Base-by-base conservation (phyloP, 2,329 filamentous ascomycete genomes). In the Pochonia chlamydosporia region DNA sequence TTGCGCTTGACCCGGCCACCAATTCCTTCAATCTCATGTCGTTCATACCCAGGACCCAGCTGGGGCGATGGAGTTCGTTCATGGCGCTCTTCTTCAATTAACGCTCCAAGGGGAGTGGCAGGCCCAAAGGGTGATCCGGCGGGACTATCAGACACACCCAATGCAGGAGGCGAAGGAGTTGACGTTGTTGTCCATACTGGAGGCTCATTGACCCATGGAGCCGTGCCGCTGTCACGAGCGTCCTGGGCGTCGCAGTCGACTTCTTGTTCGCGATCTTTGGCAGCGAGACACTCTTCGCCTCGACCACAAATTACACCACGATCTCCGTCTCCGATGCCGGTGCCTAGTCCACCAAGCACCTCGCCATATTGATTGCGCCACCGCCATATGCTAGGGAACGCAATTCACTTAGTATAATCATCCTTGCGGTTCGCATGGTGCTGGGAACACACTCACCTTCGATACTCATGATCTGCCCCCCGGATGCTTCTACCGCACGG, bases 11-110 rank as follows among this genome's bases (percentile, higher is more conserved):
- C 81, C 13, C 86, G 79, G 1, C 91, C 91, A 10, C 91, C 91
- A 39, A 96, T 87, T 2, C 91, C 91, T 59, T 95, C 89, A 50
- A 96, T 87, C 66, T 96, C 91, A 60, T 96, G 90, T 36, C 87
- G 77, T 48, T 83, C 77, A 60, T 96, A 96, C 3, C 90, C 90
- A 0, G 87, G 75, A 49, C 85, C 71, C 54, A 76, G 75, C 64
- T 79, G 67, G 47, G 72, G 66, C 16, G 70, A 73, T 13, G 74
- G 71, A 23, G 73, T 76, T 26, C 73, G 66, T 31, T 66, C 55
- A 21, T 64, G 54, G 7, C 61, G 57, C 14, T 64, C 55, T 33
- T 65, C 60, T 10, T 62, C 63, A 10, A 65, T 54, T 6, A 63
- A 53, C 2, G 50, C 49, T 16, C 57, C 56, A 18, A 63, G 51